phyloP scores from a whole-genome alignment of 1,284 basidiomycete species.

The Austroboletus niveus region DNA sequence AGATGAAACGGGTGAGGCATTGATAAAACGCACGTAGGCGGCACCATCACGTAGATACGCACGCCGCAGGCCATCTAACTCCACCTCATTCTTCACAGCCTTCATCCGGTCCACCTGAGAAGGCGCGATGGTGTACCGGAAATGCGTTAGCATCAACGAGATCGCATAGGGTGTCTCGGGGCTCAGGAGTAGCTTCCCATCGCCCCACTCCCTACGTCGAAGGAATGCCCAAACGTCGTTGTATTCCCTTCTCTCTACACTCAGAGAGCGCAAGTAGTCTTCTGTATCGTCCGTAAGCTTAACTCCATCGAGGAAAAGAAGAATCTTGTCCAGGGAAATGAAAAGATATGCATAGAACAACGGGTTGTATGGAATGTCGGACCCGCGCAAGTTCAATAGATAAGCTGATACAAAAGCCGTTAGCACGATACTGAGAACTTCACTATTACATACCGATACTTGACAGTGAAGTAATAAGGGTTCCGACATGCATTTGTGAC shows the following conservation, averaged over 20 bases:
- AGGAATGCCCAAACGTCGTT: conserved; percentile 83
- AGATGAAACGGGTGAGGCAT: conserved; percentile 4
- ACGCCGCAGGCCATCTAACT: conserved; percentile 78
- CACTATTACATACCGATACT: conserved; percentile 52
- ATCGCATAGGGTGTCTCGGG: conserved; percentile 77
- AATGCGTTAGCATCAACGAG: conserved; percentile 75
- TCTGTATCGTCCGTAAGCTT: conserved; percentile 58
- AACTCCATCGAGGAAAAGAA: conserved; percentile 67
- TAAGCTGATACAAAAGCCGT: conserved; percentile 22
- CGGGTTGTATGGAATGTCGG: conserved; percentile 85
- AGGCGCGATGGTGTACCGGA: conserved; percentile 68
- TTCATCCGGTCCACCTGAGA: conserved; percentile 78
- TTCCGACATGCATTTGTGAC: conserved; percentile 62
- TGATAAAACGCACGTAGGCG: conserved; percentile 67
- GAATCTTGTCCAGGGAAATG: conserved; percentile 56
- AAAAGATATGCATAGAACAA: conserved; percentile 86
- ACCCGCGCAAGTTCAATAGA: conserved; percentile 55
- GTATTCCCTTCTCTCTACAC: conserved; percentile 64
- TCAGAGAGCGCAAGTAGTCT: conserved; percentile 58
- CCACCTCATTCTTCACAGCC: conserved; percentile 84
- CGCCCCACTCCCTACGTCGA: conserved; percentile 68
- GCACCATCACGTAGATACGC: conserved; percentile 92
- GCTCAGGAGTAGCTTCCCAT: conserved; percentile 70
- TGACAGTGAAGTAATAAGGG: conserved; percentile 59
- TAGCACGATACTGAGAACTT: neutral